Conservation (phyloP, 345 rosid species). For the Salix arbutifolia region DNA sequence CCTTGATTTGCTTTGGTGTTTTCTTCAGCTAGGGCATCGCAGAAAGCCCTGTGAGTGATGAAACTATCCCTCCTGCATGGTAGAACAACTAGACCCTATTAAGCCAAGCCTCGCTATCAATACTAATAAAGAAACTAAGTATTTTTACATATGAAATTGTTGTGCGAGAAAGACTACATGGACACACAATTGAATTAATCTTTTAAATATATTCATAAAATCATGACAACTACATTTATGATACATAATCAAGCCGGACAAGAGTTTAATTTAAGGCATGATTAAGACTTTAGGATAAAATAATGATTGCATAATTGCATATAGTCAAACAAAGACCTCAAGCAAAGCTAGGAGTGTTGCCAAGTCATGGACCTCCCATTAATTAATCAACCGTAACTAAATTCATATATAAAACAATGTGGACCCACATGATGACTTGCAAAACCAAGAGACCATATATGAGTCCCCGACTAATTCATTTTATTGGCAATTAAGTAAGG, state of each 20-base stretch:
- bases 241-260: neutral
- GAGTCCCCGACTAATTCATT: neutral
- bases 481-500: neutral
- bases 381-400: neutral
- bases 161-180: neutral
- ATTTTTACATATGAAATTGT: neutral
- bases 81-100: neutral
- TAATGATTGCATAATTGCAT: slow-evolving; percentile 10
- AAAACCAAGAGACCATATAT: neutral
- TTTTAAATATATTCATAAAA: neutral
- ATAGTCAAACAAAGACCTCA: slow-evolving; percentile 20
- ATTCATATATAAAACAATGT: neutral
- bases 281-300: slow-evolving; percentile 1
- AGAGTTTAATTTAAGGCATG: neutral
- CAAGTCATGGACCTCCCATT: neutral
- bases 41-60: slow-evolving; percentile 63
- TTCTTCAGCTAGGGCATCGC: slow-evolving; percentile 63
- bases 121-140: neutral
- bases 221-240: neutral
- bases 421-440: neutral
- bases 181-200: neutral
- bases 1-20: slow-evolving; percentile 21
- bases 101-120: neutral
- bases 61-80: slow-evolving; percentile 63
- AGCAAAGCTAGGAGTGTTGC: neutral